Base-by-base conservation (phyloP, 2,329 filamentous ascomycete genomes). In the Cytospora leucostoma region DNA sequence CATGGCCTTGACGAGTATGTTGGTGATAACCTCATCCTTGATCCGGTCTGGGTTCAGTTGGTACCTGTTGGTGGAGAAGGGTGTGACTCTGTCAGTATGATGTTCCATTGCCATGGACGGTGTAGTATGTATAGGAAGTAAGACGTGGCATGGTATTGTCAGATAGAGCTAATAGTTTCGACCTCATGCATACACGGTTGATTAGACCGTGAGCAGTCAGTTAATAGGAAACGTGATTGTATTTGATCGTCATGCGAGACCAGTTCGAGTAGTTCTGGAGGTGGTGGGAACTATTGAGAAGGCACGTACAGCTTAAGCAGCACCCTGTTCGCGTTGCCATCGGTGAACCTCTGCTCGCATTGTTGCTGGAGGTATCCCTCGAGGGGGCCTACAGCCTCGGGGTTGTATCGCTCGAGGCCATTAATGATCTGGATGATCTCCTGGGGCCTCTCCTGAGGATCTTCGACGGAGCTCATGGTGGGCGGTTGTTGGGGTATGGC, bases 41-140 rank as follows among this genome's bases (percentile, higher is more conserved):
- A 93, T 88, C 71, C 97, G 92, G 83, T 98, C 93, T 59, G 95
- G 95, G 87, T 99, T 99, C 82, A 99, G 97, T 82, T 99, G 96
- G 85, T 99, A 99, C 69, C 95, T 99, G 71, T 66, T 19, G 33
- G 58, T 21, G 12, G 15, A 27, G 53, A 17, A 35, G 52, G 55
- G 56, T 64, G 17, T n/a, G 7, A 15, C 13, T 34, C 19, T 13
- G 27, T 52, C 12, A 52, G 50, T 34, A 52, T 56, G 34, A 40
- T 21, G 32, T 12, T 27, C 53, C 7, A 15, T 32, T 52, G 27
- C 33, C 6, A 52, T 33, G 27, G 5, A 12, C 15, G 4, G n/a
- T 52, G 50, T 47, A 21, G n/a, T 12, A 47, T 7, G 10, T 21
- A 19, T 21, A 67, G n/a, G 65, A 64, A 57, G 12, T 11, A 17